Percentiles rank a stretch among this genome's conserved stretches.
phyloP scores from a whole-genome alignment of 495 filamentous ascomycete genomes.

The Margaritispora aquatica region DNA sequence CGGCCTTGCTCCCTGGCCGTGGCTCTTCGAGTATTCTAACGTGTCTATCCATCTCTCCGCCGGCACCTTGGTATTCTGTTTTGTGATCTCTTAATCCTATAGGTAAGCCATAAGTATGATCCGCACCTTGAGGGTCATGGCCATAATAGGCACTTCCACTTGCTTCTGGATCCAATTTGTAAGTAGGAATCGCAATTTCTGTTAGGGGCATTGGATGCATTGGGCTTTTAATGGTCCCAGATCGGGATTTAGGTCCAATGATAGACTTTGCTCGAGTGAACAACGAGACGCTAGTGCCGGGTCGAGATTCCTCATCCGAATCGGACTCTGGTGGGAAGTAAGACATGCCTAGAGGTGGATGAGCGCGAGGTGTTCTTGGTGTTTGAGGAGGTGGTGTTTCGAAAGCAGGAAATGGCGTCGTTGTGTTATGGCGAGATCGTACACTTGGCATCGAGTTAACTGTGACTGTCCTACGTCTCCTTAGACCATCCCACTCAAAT shows the following conservation, averaged over 20 bases:
- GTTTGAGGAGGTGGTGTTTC: slow-evolving; percentile 26
- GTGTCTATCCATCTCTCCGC: slow-evolving; percentile 28
- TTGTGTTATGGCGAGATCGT: slow-evolving; percentile 13
- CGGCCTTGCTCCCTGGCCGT: slow-evolving; percentile 28
- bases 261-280: slow-evolving; percentile 50
- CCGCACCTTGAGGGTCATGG: slow-evolving; percentile 1
- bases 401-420: slow-evolving; percentile 24
- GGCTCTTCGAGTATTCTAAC: slow-evolving; percentile 31
- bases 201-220: slow-evolving; percentile 55
- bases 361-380: slow-evolving; percentile 22
- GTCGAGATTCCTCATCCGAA: slow-evolving; percentile 43
- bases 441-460: slow-evolving; percentile 36
- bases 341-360: slow-evolving; percentile 81
- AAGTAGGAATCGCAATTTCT: slow-evolving; percentile 49
- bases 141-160: slow-evolving; percentile 26
- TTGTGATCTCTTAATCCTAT: slow-evolving; percentile 18
- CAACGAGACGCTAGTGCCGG: slow-evolving; percentile 43
- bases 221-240: slow-evolving; percentile 34
- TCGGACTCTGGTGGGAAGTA: slow-evolving; percentile 68
- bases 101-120: slow-evolving; percentile 24
- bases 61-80: slow-evolving; percentile 34
- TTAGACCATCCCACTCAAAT: slow-evolving; percentile 90
- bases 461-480: slow-evolving; percentile 67
- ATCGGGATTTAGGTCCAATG: slow-evolving; percentile 35
- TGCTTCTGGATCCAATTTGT: slow-evolving; percentile 37